Evolutionary conservation across 202 grass and related monocot species (phyloP).

Genomic region (Dendrocalamus latiflorus): DNA sequence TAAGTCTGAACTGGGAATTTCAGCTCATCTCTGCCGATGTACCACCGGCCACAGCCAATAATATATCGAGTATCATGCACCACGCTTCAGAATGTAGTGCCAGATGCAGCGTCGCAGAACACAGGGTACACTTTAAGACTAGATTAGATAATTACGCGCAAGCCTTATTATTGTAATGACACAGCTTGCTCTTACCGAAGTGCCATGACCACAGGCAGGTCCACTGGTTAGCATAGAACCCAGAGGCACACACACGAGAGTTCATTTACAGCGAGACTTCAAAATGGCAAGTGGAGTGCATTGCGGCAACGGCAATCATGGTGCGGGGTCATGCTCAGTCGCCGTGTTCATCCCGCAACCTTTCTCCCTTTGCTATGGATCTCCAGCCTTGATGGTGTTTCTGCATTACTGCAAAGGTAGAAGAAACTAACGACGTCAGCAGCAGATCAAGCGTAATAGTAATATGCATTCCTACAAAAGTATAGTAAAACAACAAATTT

Average conservation of each 20-base stretch:
- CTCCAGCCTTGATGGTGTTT: slow-evolving; percentile 14
- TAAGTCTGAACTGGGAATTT: neutral
- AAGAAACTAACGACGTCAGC: neutral
- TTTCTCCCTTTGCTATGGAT: slow-evolving; percentile 27
- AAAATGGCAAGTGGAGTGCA: slow-evolving; percentile 9
- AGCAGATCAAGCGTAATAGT: neutral
- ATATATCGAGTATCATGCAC: neutral
- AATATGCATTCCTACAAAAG: neutral
- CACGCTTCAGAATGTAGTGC: neutral
- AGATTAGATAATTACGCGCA: slow-evolving; percentile 21
- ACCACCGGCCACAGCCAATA: neutral
- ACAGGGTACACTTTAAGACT: neutral
- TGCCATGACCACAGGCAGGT: slow-evolving; percentile 22
- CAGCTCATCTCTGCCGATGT: neutral
- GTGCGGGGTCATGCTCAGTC: neutral
- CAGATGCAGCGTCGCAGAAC: neutral
- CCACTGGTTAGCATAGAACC: slow-evolving; percentile 33
- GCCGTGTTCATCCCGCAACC: slow-evolving; percentile 12
- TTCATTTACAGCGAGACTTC: slow-evolving; percentile 45
- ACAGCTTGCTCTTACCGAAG: slow-evolving; percentile 37
- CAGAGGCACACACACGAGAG: neutral
- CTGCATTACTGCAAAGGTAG: slow-evolving; percentile 32
- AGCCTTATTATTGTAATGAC: slow-evolving; percentile 37
- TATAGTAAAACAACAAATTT: neutral
- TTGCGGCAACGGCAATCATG: neutral